Percentiles rank a stretch among this genome's conserved stretches.
These are phyloP conservation scores for Podila horticola DNA, from an alignment of 192 early-diverging fungal species.

Conservation along the genomic window DNA sequence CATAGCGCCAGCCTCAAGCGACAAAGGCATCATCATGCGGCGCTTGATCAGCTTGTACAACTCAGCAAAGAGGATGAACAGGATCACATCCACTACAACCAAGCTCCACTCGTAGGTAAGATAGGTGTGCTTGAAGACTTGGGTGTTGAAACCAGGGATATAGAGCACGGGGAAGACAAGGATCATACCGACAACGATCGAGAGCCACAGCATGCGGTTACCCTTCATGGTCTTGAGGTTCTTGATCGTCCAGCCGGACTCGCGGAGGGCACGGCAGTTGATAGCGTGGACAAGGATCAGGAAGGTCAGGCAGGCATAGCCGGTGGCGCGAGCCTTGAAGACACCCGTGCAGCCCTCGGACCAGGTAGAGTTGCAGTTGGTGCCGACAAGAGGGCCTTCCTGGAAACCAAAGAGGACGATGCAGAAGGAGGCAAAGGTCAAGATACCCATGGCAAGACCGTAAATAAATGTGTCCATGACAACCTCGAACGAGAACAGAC, in stretches of 20 bases:
- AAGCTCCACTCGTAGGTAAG: constrained; percentile 44
- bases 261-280: constrained; percentile 76
- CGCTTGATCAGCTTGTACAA: constrained; percentile 49
- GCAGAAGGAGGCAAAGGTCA: constrained; percentile 72
- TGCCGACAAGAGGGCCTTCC: constrained; percentile 63
- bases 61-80: constrained; percentile 36
- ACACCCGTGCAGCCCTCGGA: constrained; percentile 64
- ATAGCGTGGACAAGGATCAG: constrained; percentile 79
- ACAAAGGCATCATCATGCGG: constrained; percentile 11
- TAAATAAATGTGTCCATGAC: constrained; percentile 76
- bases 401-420: constrained; percentile 71
- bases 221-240: constrained; percentile 14
- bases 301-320: constrained; percentile 77
- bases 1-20: no score
- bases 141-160: constrained; percentile 48
- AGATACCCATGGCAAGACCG: constrained; percentile 69
- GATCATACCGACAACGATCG: constrained; percentile 62
- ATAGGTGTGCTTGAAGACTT: constrained; percentile 40
- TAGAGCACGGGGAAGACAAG: constrained; percentile 38
- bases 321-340: constrained; percentile 76
- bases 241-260: constrained; percentile 63
- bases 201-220: constrained; percentile 57
- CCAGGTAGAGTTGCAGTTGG: constrained; percentile 57
- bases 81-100: constrained; percentile 9
- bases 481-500: constrained; percentile 76